Percentiles rank a stretch among this genome's conserved stretches.
phyloP scores from a whole-genome alignment of 768 basidiomycete species.

The Mycena kentingensis region DNA sequence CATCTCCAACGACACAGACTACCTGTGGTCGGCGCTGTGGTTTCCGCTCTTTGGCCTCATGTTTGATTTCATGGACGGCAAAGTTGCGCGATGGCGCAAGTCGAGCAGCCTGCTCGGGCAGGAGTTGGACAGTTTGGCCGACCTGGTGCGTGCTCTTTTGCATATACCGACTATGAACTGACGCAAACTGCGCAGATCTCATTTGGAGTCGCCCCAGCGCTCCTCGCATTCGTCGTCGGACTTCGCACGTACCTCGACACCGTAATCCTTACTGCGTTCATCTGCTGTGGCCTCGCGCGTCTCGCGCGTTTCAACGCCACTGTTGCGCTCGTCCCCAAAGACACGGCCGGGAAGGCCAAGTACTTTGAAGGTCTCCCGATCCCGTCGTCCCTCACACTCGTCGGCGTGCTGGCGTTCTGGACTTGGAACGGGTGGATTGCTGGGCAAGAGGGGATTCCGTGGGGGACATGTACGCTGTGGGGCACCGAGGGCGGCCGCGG shows the following conservation, averaged over 20 bases:
- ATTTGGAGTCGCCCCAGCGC: conserved; percentile 96
- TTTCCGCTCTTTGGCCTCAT: conserved; percentile 92
- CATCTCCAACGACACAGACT: conserved; percentile 71
- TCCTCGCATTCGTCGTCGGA: conserved; percentile 88
- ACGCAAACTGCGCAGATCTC: conserved; percentile 65
- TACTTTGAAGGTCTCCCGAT: conserved; percentile 99
- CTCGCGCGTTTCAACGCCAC: conserved; percentile 99
- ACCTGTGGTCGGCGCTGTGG: conserved; percentile 83
- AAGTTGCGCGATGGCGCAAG: conserved; percentile 96
- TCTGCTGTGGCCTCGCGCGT: conserved; percentile 94
- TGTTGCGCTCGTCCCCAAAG: conserved; percentile 90
- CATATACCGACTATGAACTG: conserved; percentile 1
- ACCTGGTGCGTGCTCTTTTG: conserved; percentile 63
- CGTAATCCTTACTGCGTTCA: conserved; percentile 82
- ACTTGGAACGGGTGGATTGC: conserved; percentile 82
- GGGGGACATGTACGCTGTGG: conserved; percentile 75
- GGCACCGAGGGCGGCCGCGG: conserved; percentile 71
- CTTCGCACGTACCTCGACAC: conserved; percentile 91
- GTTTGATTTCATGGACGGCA: conserved; percentile 98
- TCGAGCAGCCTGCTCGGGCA: conserved; percentile 95
- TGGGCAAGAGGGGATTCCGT: conserved; percentile 73
- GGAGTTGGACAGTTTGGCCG: conserved; percentile 95
- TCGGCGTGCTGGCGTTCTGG: conserved; percentile 80
- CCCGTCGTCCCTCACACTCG: conserved; percentile 83
- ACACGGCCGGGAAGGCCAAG: conserved; percentile 79